phyloP scores from a whole-genome alignment of 768 basidiomycete genomes.

The Peribolospora baueri region DNA sequence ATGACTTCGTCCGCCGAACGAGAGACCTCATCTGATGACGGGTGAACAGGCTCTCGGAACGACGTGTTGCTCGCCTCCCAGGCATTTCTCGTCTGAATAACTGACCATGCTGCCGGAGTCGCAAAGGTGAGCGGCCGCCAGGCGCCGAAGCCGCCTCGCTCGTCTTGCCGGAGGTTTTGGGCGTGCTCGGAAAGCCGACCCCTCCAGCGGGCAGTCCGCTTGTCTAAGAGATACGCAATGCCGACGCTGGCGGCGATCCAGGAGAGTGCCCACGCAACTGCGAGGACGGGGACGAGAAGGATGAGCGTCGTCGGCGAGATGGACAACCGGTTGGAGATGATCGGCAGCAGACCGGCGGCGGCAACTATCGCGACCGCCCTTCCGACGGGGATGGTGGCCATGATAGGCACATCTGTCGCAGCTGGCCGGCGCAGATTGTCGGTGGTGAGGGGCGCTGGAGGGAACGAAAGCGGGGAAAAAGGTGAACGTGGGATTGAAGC shows the following conservation, averaged over 20 bases:
- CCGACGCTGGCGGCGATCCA: neutral
- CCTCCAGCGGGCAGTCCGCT: neutral
- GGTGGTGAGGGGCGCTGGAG: no score
- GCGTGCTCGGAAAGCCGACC: neutral
- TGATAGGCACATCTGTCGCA: no score
- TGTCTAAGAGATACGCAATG: neutral
- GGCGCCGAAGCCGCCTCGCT: neutral
- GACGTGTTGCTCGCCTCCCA: conserved; percentile 5
- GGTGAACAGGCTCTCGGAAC: neutral
- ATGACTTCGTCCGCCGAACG: conserved; percentile 55
- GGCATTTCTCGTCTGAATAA: conserved; percentile 5
- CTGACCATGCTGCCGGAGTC: conserved; percentile 7
- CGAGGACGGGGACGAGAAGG: neutral
- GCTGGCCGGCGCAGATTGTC: no score
- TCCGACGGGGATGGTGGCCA: neutral
- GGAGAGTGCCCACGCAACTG: neutral
- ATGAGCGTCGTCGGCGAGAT: neutral
- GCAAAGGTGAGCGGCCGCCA: conserved; percentile 7
- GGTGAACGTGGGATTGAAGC: no score
- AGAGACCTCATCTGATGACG: conserved; percentile 26
- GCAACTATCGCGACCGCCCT: neutral
- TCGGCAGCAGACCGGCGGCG: neutral
- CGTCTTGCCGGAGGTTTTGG: neutral
- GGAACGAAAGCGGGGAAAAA: no score
- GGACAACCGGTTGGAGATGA: neutral